Conservation (phyloP, 352 stramenopile species). For the Pythium phragmiticola region DNA sequence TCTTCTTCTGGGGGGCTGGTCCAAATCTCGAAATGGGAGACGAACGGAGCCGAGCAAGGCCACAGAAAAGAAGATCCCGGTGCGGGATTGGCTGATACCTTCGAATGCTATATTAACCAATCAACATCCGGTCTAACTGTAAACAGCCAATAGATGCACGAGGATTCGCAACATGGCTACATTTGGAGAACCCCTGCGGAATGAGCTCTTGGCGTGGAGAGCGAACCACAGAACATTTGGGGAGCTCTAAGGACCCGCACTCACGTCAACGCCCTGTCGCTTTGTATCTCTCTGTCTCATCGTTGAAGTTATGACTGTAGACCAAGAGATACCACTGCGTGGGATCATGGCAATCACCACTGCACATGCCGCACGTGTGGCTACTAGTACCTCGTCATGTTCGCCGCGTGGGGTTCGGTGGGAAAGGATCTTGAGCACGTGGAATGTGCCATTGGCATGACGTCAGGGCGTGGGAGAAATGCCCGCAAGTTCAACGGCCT, state of each 20-base stretch:
- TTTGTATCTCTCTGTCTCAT: neutral
- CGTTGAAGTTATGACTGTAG: neutral
- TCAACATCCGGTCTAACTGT: neutral
- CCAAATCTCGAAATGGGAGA: slow-evolving; percentile 21
- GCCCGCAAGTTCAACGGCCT: neutral
- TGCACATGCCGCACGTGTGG: too few relatives aligned
- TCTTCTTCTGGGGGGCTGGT: neutral
- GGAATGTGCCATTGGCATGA: too few relatives aligned
- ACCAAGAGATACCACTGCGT: neutral
- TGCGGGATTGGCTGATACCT: slow-evolving; percentile 27
- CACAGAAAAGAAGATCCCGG: slow-evolving; percentile 31
- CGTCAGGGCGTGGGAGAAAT: too few relatives aligned
- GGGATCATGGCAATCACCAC: neutral
- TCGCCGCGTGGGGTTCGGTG: too few relatives aligned
- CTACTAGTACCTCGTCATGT: too few relatives aligned
- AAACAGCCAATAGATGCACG: slow-evolving; percentile 15
- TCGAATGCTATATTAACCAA: slow-evolving; percentile 5
- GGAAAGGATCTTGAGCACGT: too few relatives aligned
- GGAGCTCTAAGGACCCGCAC: slow-evolving; percentile 1
- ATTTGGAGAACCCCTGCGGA: slow-evolving; percentile 8
- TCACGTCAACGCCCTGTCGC: slow-evolving; percentile 1
- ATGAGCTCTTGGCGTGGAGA: slow-evolving; percentile 11
- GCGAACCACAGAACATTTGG: neutral
- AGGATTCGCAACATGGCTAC: slow-evolving; percentile 14
- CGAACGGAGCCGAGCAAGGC: slow-evolving; percentile 8